Evolutionary conservation across 2,329 filamentous ascomycete species (phyloP), one percentile per base, ranked within the genome.

Genomic region (Pseudogymnoascus sp.): DNA sequence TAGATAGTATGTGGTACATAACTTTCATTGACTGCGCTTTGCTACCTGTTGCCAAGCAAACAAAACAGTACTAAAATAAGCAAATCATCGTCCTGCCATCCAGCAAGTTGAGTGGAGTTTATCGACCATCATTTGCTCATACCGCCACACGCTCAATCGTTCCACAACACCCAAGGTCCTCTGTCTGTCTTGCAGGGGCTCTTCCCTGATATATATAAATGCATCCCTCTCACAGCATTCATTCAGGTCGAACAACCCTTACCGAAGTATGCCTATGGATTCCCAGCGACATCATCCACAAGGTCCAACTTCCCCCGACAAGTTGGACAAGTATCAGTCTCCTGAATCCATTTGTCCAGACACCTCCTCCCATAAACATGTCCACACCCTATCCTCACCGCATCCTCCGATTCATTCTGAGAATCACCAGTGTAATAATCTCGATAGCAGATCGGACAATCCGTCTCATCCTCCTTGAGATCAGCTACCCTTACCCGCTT

Each of bases 281-380:
- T 52, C 5, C 45, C 26, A 19, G 45, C 26, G 7, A 52, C 26
- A 52, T 30, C 45, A 52, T 52, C 26, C 10, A 52, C 45, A 19
- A 52, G 45, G 19, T 52, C 45, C 45, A 57, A 6, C 33, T 57
- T 38, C 1, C 23, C 35, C 12, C 55, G 19, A 13, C 55, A 57
- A 57, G 35, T 38, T 28, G 55, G 55, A 35, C 55, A 57, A 18
- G 55, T 57, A 57, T 37, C 35, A 18, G 19, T 57, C 18, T 57
- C 33, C 55, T 57, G 55, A n/a, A 38, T 38, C 55, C 55, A 57
- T 37, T 57, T 38, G 21, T 57, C 55, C 12, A 57, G 35, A 12
- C 55, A 57, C 12, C 35, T 57, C 55, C 35, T 38, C 15, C 55
- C 55, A 35, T 37, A 28, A 10, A 57, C 18, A 57, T 57, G 55